Base-by-base conservation (phyloP, 1,284 basidiomycete species). In the Cryptococcus wingfieldii region DNA sequence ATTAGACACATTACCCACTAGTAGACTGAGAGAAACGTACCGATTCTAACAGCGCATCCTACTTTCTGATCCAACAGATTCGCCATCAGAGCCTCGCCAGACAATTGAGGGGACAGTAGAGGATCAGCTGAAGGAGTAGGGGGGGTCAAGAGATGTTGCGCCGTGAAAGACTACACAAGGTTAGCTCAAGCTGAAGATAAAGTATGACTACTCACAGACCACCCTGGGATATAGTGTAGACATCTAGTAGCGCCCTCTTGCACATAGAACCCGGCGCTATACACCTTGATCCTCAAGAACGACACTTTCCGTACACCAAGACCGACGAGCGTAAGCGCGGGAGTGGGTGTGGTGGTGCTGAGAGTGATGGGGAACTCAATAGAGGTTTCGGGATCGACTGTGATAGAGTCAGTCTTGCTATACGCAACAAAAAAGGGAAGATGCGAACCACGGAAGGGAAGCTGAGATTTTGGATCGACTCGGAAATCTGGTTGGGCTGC, bases 231-330 rank as follows among this genome's bases (percentile, higher is more conserved):
- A 45, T 58, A 39, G 27, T 57, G 45, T 19, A 72, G 56, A 13
- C 54, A 47, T 14, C 53, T 53, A 2, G 72, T 50, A 3, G 66
- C 60, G 1, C 49, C 38, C 34, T 76, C 72, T 19, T 79, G 78
- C 16, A 79, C 66, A 63, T 82, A 82, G 53, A 82, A 79, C 0
- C 73, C 81, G 3, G 76, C 80, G 1, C 77, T 71, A 66, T 83
- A 83, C 6, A 82, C 81, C 51, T 77, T 74, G 31, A 83, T 74
- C 6, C 70, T 56, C 6, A 83, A 70, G 70, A 83, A 82, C 2
- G 79, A 80, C 23, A 83, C 81, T 14, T 78, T 81, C 18, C 81
- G 72, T 4, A 82, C 80, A 23, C 81, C 81, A 4, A 81, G 64
- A 0, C 81, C 81, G 18, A 81, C 74, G 25, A 83, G 74, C 2